Base-by-base conservation (phyloP, 2,329 filamentous ascomycete species). In the Beauveria sp. region DNA sequence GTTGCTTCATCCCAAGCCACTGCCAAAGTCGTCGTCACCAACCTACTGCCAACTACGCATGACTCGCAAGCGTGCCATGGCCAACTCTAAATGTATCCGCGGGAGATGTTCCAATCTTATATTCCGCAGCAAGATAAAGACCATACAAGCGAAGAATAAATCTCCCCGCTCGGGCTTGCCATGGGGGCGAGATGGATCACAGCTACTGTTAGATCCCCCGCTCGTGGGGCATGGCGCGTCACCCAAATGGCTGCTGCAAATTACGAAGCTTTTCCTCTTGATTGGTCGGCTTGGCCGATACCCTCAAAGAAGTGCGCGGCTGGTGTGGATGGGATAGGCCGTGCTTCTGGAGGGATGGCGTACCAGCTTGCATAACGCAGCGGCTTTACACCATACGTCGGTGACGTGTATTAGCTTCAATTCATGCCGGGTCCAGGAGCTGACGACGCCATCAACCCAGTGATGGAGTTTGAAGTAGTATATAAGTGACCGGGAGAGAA, bases 111-210 rank as follows among this genome's bases (percentile, higher is more conserved):
- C 43, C 41, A 22, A 9, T 6, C 20, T 22, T 30, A 5, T 5
- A 16, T 20, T 3, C 24, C 14, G 28, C 6, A 34, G 7, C 26
- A 37, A 30, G 40, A 56, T 24, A 37, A 16, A 5, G 2, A 41
- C 16, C 34, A 8, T 56, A 14, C 26, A n/a, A 30, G 24, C 54
- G 1, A 48, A 3, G 8, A 9, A 28, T 2, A 30, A 57, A 26
- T 14, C 44, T 14, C 44, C 20, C n/a, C 50, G 50, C 50, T 52
- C 12, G 12, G 14, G 22, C n/a, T 24, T 52, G 50, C 22, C 30
- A 40, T 47, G 55, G 55, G 55, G 55, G 43, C 43, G n/a, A 28
- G n/a, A 56, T 47, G 54, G 28, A 56, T 47, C 54, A 37, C 16
- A 3, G 5, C 43, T 57, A 10, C 55, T 22, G 44, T 20, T 57